phyloP scores from a whole-genome alignment of 768 basidiomycete genomes.

The Obba rivulosa region DNA sequence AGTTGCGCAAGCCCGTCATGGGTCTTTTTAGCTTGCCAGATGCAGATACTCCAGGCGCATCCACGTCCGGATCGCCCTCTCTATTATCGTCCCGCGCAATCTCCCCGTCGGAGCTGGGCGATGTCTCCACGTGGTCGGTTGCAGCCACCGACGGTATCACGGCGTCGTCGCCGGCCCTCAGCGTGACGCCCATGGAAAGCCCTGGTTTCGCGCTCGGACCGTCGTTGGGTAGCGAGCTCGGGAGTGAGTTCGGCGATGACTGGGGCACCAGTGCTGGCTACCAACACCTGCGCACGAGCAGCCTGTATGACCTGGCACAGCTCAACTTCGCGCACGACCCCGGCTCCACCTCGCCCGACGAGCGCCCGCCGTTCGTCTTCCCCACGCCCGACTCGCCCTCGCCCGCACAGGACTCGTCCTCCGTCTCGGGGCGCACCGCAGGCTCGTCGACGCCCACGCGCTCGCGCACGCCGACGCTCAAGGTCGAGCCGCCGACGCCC shows the following conservation, averaged over 20 bases:
- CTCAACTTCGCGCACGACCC: slow-evolving; percentile 18
- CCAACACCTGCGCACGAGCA: slow-evolving; percentile 47
- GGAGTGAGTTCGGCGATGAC: slow-evolving; percentile 44
- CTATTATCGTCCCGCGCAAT: not conserved
- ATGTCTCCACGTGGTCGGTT: slow-evolving; percentile 18
- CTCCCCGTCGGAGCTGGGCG: slow-evolving; percentile 1
- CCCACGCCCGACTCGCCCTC: not conserved
- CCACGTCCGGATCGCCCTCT: not conserved
- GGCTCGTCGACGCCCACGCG: slow-evolving; percentile 12
- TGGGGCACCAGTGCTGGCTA: slow-evolving; percentile 33
- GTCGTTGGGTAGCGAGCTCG: slow-evolving; percentile 56
- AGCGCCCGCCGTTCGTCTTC: slow-evolving; percentile 1
- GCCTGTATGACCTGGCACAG: slow-evolving; percentile 44
- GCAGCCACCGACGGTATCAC: slow-evolving; percentile 17
- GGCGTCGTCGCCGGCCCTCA: slow-evolving; percentile 9
- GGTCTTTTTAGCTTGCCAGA: slow-evolving; percentile 47
- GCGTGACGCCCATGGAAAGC: slow-evolving; percentile 11
- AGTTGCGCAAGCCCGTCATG: slow-evolving; percentile 49
- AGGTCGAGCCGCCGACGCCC: slow-evolving; percentile 22
- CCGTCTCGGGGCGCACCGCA: slow-evolving; percentile 1
- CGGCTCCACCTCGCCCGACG: not conserved
- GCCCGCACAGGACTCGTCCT: slow-evolving; percentile 1
- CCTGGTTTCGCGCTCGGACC: slow-evolving; percentile 16
- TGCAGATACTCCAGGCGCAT: not conserved
- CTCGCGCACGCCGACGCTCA: slow-evolving; percentile 13